Percentiles rank a stretch among this genome's conserved stretches.
phyloP scores from a whole-genome alignment of 768 basidiomycete genomes.

The Suillus luteus region DNA sequence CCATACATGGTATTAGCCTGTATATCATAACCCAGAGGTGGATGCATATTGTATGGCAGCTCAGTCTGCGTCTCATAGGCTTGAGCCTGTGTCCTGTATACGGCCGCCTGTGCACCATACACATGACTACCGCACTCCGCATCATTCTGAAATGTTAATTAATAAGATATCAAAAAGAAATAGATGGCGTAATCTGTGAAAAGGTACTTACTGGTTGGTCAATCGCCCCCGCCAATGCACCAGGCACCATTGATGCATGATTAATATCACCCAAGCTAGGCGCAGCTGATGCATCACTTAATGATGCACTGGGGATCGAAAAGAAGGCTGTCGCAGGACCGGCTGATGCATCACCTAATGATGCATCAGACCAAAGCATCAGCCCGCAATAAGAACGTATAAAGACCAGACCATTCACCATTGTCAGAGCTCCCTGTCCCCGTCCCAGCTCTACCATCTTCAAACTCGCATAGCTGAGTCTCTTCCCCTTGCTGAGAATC shows the following conservation, averaged over 20 bases:
- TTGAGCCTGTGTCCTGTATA: too few species aligned
- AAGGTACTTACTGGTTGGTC: background rate
- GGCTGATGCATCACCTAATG: too few species aligned
- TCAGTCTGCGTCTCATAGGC: too few species aligned
- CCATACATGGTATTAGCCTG: background rate
- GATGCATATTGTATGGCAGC: too few species aligned
- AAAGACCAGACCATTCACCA: background rate
- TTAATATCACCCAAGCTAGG: too few species aligned
- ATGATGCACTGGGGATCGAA: background rate
- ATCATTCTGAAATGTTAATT: background rate
- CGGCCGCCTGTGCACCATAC: too few species aligned
- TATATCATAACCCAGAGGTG: background rate
- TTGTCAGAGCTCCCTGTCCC: background rate
- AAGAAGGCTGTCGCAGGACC: background rate
- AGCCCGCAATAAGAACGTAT: background rate
- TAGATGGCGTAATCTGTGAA: too few species aligned
- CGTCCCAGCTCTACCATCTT: background rate
- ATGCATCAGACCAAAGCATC: background rate
- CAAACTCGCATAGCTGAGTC: background rate
- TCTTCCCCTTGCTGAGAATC: background rate
- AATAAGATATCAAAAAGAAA: too few species aligned
- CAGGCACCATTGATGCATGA: too few species aligned
- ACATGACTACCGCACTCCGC: background rate
- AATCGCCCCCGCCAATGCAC: background rate
- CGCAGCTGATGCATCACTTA: background rate